Base-by-base conservation (phyloP, 73 alveolate species). In the Stentor coeruleus region DNA sequence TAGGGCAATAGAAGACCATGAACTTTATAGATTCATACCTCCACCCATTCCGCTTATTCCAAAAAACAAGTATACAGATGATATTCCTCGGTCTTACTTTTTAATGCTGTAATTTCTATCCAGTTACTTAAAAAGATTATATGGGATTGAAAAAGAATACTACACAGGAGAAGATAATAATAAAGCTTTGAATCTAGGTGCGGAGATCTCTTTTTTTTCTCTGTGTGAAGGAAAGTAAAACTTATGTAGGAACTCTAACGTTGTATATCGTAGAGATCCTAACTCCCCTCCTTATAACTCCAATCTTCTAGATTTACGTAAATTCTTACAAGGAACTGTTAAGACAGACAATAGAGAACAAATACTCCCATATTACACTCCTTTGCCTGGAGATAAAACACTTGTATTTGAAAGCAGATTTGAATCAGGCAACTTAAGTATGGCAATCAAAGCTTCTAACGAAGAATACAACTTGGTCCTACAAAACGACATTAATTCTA, bases 361-460 rank as follows among this genome's bases (percentile, higher is more conserved):
- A 38, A 31, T 37, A 20, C 14, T 14, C 15, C 83, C 83, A 14
- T 75, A 40, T 39, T 75, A 75, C 2, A 36, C 59, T 37, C 83
- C 83, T 1, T 20, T 33, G 2, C 1, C 59, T 6, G 58, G 26
- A 3, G 97, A 92, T 59, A 86, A 84, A 3, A 87, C 92, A 3
- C 81, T 92, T 66, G 81, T 88, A 35, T 94, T 94, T 87, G 98
- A 94, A 59, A 86, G 95, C 15, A 39, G 91, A 39, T 94, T 94
- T 76, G 98, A 94, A 74, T 74, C 96, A 75, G 98, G 98, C 2
- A 94, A 94, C 77, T 85, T 94, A 33, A 60, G 75, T 36, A n/a
- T 86, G 35, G 97, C 93, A 0, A 57, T 59, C 35, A 92, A 90
- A 79, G 91, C 84, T 26, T 42, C 58, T 11, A 92, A 92, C 74